Conservation (phyloP, 177 flowering plant genomes). For the Tripterygium wilfordii region DNA sequence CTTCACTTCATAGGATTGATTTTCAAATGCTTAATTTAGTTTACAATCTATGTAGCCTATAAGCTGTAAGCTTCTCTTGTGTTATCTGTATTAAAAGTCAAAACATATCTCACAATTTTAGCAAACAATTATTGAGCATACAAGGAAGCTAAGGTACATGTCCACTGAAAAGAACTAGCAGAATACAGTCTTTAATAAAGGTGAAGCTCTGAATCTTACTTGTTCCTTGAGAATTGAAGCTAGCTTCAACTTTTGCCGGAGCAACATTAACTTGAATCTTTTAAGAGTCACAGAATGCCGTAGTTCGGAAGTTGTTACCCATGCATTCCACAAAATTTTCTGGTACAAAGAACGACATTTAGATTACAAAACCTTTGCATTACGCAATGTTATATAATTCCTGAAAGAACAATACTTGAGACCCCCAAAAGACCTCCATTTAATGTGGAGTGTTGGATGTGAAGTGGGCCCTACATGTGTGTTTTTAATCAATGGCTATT, state of each 20-base stretch:
- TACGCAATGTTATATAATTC: neutral
- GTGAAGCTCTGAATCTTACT: slow-evolving; percentile 37
- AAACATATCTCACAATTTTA: too few species aligned
- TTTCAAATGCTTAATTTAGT: too few species aligned
- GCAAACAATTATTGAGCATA: too few species aligned
- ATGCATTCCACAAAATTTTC: slow-evolving; percentile 82
- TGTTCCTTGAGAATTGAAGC: slow-evolving; percentile 73
- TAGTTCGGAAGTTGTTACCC: slow-evolving; percentile 71
- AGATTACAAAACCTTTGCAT: neutral
- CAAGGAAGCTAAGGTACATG: neutral
- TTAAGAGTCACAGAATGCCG: slow-evolving; percentile 76
- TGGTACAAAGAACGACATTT: slow-evolving; percentile 23
- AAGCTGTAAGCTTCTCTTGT: too few species aligned
- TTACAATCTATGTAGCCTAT: too few species aligned
- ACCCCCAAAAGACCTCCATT: too few species aligned
- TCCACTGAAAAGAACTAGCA: neutral
- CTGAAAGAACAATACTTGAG: neutral
- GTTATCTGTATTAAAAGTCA: too few species aligned
- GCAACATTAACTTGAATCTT: slow-evolving; percentile 61
- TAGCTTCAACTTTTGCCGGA: slow-evolving; percentile 74
- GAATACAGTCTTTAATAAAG: neutral
- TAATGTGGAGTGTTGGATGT: too few species aligned
- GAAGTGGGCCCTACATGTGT: too few species aligned
- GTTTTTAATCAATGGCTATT: too few species aligned
- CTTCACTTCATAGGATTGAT: too few species aligned